Conservation (phyloP, 2,329 filamentous ascomycete genomes). For the Penicillium crustosum region DNA sequence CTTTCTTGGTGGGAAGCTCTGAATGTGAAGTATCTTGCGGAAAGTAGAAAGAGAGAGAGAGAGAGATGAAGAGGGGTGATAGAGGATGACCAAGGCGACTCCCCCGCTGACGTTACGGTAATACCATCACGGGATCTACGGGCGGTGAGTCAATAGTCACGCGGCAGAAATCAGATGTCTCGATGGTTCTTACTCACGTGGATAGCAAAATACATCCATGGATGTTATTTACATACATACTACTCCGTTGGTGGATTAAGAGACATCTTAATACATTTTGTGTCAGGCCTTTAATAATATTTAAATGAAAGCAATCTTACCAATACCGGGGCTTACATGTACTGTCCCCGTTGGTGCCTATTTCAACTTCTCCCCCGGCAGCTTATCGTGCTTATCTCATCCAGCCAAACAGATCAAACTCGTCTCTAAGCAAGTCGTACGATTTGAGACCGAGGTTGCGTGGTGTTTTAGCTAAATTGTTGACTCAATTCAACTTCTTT, state of each 20-base stretch:
- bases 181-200: conserved; percentile 15
- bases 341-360: neutral
- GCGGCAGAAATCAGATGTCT: conserved; percentile 12
- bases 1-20: conserved; percentile 14
- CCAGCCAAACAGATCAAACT: conserved; percentile 20
- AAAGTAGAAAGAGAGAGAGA: conserved; percentile 21
- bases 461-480: neutral
- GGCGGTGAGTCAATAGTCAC: conserved; percentile 25
- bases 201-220: neutral
- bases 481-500: conserved; percentile 1
- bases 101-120: conserved; percentile 30
- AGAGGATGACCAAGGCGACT: conserved; percentile 32
- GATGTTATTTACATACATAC: neutral
- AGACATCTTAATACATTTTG: neutral
- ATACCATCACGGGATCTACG: conserved; percentile 22
- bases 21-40: conserved; percentile 13
- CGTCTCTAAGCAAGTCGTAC: conserved; percentile 14
- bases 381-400: conserved; percentile 21
- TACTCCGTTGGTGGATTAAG: neutral
- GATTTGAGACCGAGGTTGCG: conserved; percentile 9
- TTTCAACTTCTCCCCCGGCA: neutral
- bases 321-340: neutral
- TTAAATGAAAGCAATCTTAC: neutral
- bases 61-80: conserved; percentile 25
- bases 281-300: neutral